These are phyloP conservation scores for Aspergillus sp. DNA, from an alignment of 2,329 filamentous ascomycete genomes.

Conservation along the genomic window DNA sequence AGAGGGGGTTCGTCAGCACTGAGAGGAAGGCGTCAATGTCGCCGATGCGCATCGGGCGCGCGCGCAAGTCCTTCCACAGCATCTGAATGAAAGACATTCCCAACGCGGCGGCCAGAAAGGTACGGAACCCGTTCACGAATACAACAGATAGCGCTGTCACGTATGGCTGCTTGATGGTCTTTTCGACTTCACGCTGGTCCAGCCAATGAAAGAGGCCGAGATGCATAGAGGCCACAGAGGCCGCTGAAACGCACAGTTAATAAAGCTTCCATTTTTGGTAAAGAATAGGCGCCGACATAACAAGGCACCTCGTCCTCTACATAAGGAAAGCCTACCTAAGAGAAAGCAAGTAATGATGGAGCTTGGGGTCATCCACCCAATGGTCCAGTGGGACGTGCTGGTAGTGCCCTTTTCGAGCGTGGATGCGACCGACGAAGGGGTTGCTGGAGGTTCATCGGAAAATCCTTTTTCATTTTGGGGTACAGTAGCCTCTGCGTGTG, in stretches of 20 bases:
- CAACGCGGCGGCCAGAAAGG: not conserved
- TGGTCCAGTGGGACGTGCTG: constrained; percentile 1
- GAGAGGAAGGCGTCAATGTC: constrained; percentile 1
- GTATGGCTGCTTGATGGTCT: constrained; percentile 2
- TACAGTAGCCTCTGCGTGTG: not conserved
- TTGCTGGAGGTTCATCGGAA: not conserved
- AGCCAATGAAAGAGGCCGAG: constrained; percentile 2
- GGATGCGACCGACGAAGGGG: not conserved
- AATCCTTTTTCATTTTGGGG: not conserved
- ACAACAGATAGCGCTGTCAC: constrained; percentile 1
- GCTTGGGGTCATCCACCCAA: constrained; percentile 1
- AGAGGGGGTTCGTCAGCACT: not conserved
- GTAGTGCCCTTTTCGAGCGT: not conserved
- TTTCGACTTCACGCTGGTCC: not conserved
- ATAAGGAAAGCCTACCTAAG: not conserved
- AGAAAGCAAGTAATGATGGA: constrained; percentile 2
- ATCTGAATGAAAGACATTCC: constrained; percentile 4
- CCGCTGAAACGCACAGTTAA: not conserved
- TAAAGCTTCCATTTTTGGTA: not conserved
- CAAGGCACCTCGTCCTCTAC: no score
- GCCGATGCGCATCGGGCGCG: constrained; percentile 1
- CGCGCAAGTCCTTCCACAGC: constrained; percentile 1
- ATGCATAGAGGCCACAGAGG: not conserved
- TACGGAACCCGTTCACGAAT: not conserved
- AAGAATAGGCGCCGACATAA: not conserved